Evolutionary conservation across 208 protist genomes (phyloP), one percentile per base, ranked within the genome.

Genomic region (Leptomonas seymouri): DNA sequence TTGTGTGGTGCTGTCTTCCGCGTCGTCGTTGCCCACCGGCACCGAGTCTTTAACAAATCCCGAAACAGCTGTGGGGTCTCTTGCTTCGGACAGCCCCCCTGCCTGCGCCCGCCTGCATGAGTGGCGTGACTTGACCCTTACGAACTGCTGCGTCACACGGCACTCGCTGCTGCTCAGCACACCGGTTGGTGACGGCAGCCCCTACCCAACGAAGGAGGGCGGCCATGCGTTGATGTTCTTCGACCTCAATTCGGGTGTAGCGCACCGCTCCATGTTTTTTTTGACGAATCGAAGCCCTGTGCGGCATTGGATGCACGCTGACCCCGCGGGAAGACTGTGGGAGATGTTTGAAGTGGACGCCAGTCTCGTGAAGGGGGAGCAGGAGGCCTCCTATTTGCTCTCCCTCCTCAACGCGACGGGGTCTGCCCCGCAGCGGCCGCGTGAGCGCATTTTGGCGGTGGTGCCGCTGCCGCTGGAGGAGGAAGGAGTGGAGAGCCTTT

Each of bases 261-360:
- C 70, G 23, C 63, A 83, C 56, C 67, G 25, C 65, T 59, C 58
- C 28, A 63, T 83, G 27, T 82, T 87, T 61, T 74, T 79, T 49
- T 54, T 87, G 20, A 81, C 78, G 20, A 74, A 42, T 36, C 74
- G 70, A 39, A 82, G 76, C 57, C 58, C 69, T 11, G 74, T 78
- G 39, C 76, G 73, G 25, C 74, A 81, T 30, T 50, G 74, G 36
- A 73, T 86, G 60, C 78, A 71, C 25, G 69, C 69, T 9, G 84
- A 90, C 59, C 63, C 70, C n/a, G 49, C 54, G 4, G 81, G 81
- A 14, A 63, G 71, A 0, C 28, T 85, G 46, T 83, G 72, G 73
- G 76, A 84, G 53, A 63, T 86, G 50, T 81, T 90, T 53, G 84
- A 90, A 53, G 51, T 81, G 12, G 76, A 76, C 28, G 69, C 69